phyloP scores from a whole-genome alignment of 1,284 basidiomycete species.

The Takashimella koratensis region DNA sequence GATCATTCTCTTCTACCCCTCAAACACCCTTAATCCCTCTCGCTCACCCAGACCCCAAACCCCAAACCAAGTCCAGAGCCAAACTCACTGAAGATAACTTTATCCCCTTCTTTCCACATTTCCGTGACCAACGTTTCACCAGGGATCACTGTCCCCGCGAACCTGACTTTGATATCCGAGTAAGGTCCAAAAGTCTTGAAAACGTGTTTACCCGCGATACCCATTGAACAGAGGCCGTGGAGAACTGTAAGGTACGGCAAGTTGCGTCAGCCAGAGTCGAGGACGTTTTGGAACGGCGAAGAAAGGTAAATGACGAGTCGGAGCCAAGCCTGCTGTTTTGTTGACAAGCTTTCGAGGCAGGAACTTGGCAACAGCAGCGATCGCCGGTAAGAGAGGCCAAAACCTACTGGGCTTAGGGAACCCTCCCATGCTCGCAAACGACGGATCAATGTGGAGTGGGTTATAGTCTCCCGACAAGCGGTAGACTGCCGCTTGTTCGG shows the following conservation, averaged over 20 bases:
- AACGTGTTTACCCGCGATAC: conserved; percentile 92
- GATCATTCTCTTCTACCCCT: neutral
- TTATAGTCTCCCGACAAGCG: conserved; percentile 86
- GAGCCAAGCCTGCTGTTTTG: too few species aligned
- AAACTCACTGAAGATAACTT: conserved; percentile 81
- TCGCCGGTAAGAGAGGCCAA: conserved; percentile 53
- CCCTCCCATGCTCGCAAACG: conserved; percentile 90
- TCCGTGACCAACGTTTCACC: conserved; percentile 91
- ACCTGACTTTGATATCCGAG: conserved; percentile 95
- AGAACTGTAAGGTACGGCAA: conserved; percentile 42
- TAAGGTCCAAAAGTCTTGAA: conserved; percentile 79
- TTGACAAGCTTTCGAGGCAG: too few species aligned
- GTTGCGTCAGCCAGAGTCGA: conserved; percentile 2
- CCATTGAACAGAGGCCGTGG: conserved; percentile 83
- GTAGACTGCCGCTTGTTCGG: conserved; percentile 84
- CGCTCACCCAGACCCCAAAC: neutral
- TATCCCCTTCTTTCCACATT: conserved; percentile 96
- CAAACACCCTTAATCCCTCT: neutral
- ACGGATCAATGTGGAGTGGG: conserved; percentile 88
- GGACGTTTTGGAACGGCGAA: neutral
- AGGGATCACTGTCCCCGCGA: conserved; percentile 66
- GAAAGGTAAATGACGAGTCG: too few species aligned
- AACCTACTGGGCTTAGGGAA: conserved; percentile 75
- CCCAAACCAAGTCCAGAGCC: neutral
- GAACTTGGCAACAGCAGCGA: too few species aligned